These are phyloP conservation scores for Penicilliopsis zonata DNA, from an alignment of 495 filamentous ascomycete genomes.

Conservation along the genomic window DNA sequence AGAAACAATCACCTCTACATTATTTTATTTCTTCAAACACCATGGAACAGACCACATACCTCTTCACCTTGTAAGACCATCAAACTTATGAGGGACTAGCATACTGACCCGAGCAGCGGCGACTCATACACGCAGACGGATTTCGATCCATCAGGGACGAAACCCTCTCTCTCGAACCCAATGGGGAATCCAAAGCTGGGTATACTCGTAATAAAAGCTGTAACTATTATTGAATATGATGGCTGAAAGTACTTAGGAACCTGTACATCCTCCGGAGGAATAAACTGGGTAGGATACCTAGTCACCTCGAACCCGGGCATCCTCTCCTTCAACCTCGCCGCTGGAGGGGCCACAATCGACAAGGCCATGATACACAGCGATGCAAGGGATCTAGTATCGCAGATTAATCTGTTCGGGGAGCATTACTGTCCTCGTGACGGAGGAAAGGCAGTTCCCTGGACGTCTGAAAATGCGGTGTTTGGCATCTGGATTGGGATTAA, in stretches of 20 bases:
- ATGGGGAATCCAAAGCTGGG: slow-evolving; percentile 46
- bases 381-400: slow-evolving; percentile 16
- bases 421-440: slow-evolving; percentile 21
- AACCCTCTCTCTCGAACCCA: slow-evolving; percentile 47
- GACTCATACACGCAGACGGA: slow-evolving; percentile 43
- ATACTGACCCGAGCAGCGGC: slow-evolving; percentile 21
- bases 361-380: slow-evolving; percentile 24
- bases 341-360: slow-evolving; percentile 46
- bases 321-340: slow-evolving; percentile 43
- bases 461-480: slow-evolving; percentile 47
- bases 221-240: slow-evolving; percentile 1
- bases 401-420: slow-evolving; percentile 19
- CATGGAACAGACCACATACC: slow-evolving; percentile 11
- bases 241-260: slow-evolving; percentile 8
- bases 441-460: slow-evolving; percentile 44
- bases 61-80: slow-evolving; percentile 25
- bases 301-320: slow-evolving; percentile 36
- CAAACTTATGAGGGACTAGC: not conserved
- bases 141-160: slow-evolving; percentile 43
- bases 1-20: too few relatives aligned
- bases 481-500: slow-evolving; percentile 72
- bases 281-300: slow-evolving; percentile 62
- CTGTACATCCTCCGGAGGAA: slow-evolving; percentile 35
- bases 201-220: not conserved
- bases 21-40: too few relatives aligned